Evolutionary conservation across 352 stramenopile species (phyloP), one percentile per base, ranked within the genome.

Genomic region (Globisporangium camurandrum): DNA sequence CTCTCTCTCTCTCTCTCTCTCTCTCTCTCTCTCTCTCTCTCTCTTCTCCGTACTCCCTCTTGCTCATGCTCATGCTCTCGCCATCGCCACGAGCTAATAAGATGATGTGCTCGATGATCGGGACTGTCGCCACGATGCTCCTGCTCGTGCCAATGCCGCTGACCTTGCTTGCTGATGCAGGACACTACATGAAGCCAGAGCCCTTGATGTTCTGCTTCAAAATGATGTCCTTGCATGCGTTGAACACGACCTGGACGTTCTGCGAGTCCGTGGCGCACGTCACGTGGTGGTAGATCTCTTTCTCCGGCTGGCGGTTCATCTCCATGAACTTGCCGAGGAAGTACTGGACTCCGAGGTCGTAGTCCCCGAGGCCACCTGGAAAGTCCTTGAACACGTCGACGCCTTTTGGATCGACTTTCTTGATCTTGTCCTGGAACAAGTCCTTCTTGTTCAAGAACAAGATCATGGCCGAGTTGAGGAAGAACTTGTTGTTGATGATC

Each of bases 381-480:
- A 96, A 98, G 68, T 97, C 85, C 26, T 84, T 85, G 70, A 97
- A 98, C 20, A 93, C 75, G 8, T 92, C 69, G 33, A 93, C 70
- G 34, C 71, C 79, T 64, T 95, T 96, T 23, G 97, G 97, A 59
- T 97, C 82, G 20, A 95, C 80, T 30, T 89, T 86, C 62, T 94
- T 92, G 61, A 98, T 97, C 75, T 98, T 98, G 66, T 97, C 87
- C 58, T 94, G 82, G 61, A 97, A 98, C 34, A 98, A 64, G 72
- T 98, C 95, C 59, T 95, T 95, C 75, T 98, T 98, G 81, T 98
- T 98, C 16, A 98, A 64, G 64, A 98, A 98, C 39, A 98, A 68
- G 56, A 98, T 98, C 70, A 98, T 97, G 36, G 79, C 86, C 17
- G 93, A 96, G 50, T 91, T 83, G 31, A 75, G 57, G 63, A 98